These are phyloP conservation scores for Sutorius australiensis DNA, from an alignment of 768 basidiomycete genomes.

Conservation along the genomic window DNA sequence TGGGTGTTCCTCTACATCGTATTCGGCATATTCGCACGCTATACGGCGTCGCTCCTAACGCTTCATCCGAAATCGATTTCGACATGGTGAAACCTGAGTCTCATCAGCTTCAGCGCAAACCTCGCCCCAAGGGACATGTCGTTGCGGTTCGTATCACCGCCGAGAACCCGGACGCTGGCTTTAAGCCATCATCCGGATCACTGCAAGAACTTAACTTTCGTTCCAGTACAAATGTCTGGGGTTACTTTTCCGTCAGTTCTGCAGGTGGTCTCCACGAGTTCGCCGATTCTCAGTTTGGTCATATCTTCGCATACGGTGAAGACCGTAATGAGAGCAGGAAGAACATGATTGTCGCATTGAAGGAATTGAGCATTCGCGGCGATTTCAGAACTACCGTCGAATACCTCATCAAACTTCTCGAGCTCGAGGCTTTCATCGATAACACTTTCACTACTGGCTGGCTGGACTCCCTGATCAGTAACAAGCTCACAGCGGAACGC, in stretches of 20 bases:
- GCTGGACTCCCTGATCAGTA: slow-evolving; percentile 96
- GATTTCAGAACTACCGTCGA: slow-evolving; percentile 99
- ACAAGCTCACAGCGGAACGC: slow-evolving; percentile 94
- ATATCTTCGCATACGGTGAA: slow-evolving; percentile 98
- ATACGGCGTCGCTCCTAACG: slow-evolving; percentile 91
- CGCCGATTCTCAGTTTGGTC: slow-evolving; percentile 98
- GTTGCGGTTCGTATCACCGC: slow-evolving; percentile 99
- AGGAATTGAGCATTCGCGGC: slow-evolving; percentile 97
- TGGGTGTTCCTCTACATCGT: slow-evolving; percentile 95
- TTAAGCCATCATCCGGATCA: slow-evolving; percentile 97
- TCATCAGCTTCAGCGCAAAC: slow-evolving; percentile 86
- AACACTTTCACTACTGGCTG: slow-evolving; percentile 99
- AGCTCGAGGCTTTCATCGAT: slow-evolving; percentile 92
- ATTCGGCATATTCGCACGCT: slow-evolving; percentile 94
- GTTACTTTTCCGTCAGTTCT: slow-evolving; percentile 96
- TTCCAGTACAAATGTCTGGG: slow-evolving; percentile 99
- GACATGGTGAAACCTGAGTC: slow-evolving; percentile 90
- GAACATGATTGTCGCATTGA: slow-evolving; percentile 99
- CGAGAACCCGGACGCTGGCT: slow-evolving; percentile 98
- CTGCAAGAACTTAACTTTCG: slow-evolving; percentile 99
- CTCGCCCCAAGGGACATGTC: slow-evolving; percentile 95
- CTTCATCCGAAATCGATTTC: slow-evolving; percentile 91
- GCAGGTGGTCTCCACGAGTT: slow-evolving; percentile 98
- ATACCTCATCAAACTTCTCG: slow-evolving; percentile 96
- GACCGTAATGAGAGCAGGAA: slow-evolving; percentile 93